phyloP scores from a whole-genome alignment of 208 protist genomes.

The Wallacemonas rigidus region DNA sequence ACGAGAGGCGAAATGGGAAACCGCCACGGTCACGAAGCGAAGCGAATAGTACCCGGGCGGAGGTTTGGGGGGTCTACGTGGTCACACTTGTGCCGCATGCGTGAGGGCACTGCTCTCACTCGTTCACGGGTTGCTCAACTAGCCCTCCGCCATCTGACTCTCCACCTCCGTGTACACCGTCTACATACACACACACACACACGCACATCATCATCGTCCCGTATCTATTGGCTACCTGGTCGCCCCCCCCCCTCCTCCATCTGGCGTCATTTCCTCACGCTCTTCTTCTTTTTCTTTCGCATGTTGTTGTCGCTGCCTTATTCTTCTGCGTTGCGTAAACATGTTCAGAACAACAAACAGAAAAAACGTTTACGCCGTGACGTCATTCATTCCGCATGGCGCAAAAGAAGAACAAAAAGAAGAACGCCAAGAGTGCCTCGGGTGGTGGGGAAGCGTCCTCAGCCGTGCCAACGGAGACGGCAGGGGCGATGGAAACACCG shows the following conservation, averaged over 20 bases:
- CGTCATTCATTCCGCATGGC: neutral
- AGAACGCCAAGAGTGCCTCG: neutral
- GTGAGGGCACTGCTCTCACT: neutral
- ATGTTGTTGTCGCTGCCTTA: too few relatives aligned
- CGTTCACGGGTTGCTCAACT: neutral
- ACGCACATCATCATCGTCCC: neutral
- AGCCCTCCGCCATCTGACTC: neutral
- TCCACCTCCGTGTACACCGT: neutral
- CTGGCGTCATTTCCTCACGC: too few relatives aligned
- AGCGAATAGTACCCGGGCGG: too few relatives aligned
- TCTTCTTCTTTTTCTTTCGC: neutral
- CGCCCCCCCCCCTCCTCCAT: neutral
- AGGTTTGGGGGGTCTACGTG: too few relatives aligned
- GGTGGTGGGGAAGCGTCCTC: neutral
- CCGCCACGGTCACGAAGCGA: too few relatives aligned
- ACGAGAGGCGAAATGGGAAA: too few relatives aligned
- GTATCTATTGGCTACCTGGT: too few relatives aligned
- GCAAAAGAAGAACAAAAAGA: conserved; percentile 16
- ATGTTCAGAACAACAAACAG: neutral
- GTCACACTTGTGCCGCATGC: too few relatives aligned
- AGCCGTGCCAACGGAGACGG: neutral
- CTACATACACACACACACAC: conserved; percentile 9
- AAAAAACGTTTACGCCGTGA: neutral
- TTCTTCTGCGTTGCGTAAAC: too few relatives aligned
- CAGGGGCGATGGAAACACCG: neutral